These are phyloP conservation scores for Trichoderma atrobrunneum DNA, from an alignment of 2,329 filamentous ascomycete species.

Conservation along the genomic window DNA sequence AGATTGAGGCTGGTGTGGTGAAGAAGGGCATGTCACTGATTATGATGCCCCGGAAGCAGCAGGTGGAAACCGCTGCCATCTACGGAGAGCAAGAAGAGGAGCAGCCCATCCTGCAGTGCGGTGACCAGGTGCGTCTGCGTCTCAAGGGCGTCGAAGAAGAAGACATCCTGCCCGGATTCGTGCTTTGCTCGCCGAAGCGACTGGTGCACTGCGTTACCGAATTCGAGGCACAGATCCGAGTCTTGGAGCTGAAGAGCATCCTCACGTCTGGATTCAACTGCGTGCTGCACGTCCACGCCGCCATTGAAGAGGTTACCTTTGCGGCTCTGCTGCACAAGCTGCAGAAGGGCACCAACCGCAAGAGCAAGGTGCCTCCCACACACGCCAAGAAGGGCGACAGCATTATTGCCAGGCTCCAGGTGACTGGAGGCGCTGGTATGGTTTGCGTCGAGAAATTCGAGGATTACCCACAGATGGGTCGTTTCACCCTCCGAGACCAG, in stretches of 20 bases:
- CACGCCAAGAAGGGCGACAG: slow-evolving; percentile 79
- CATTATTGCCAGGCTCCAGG: slow-evolving; percentile 88
- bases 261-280: slow-evolving; percentile 95
- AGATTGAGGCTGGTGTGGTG: slow-evolving; percentile 90
- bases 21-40: slow-evolving; percentile 83
- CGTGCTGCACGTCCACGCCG: slow-evolving; percentile 93
- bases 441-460: slow-evolving; percentile 95
- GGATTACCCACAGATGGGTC: slow-evolving; percentile 90
- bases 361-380: slow-evolving; percentile 88
- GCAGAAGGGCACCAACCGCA: slow-evolving; percentile 89
- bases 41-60: slow-evolving; percentile 94
- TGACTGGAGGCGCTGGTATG: slow-evolving; percentile 78
- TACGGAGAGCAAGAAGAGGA: slow-evolving; percentile 98
- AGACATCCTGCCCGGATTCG: slow-evolving; percentile 92
- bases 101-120: slow-evolving; percentile 74
- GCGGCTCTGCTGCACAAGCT: slow-evolving; percentile 84
- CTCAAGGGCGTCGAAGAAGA: slow-evolving; percentile 96
- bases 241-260: slow-evolving; percentile 92
- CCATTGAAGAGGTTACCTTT: slow-evolving; percentile 97
- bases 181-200: slow-evolving; percentile 91
- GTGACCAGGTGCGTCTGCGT: slow-evolving; percentile 90
- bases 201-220: slow-evolving; percentile 83
- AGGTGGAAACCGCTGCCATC: slow-evolving; percentile 75
- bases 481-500: slow-evolving; percentile 87
- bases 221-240: slow-evolving; percentile 96